Evolutionary conservation across 2,329 filamentous ascomycete species (phyloP).

Genomic region (Geosmithia putterillii): DNA sequence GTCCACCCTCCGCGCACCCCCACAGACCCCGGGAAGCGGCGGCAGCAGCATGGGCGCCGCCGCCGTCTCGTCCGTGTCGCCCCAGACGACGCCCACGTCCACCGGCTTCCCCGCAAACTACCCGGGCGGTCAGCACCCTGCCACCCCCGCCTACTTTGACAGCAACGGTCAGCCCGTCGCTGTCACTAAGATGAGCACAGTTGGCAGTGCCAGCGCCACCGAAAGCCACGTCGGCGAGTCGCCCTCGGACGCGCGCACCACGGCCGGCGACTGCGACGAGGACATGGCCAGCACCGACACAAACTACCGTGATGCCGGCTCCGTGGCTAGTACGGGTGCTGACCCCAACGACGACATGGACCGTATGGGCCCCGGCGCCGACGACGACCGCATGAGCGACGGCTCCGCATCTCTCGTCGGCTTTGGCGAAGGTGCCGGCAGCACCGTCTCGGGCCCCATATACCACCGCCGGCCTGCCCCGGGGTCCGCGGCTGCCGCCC

Average conservation of each 20-base stretch:
- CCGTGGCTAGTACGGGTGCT: conserved; percentile 41
- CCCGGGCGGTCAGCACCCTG: conserved; percentile 20
- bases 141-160: conserved; percentile 69
- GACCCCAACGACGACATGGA: conserved; percentile 41
- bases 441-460: conserved; percentile 70
- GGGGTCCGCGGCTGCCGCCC: conserved; percentile 20
- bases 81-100: conserved; percentile 39
- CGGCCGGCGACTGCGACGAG: conserved; percentile 43
- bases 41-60: conserved; percentile 10
- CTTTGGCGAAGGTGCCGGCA: conserved; percentile 84
- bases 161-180: conserved; percentile 55
- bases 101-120: conserved; percentile 28
- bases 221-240: conserved; percentile 51
- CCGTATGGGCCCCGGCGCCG: conserved; percentile 30
- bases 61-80: conserved; percentile 26
- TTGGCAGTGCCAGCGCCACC: conserved; percentile 82
- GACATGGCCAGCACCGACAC: conserved; percentile 62
- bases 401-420: conserved; percentile 74
- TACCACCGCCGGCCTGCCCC: conserved; percentile 41
- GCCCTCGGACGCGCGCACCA: conserved; percentile 39
- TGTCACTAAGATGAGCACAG: conserved; percentile 72
- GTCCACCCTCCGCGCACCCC: conserved; percentile 54
- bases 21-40: conserved; percentile 17
- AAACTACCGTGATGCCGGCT: conserved; percentile 43
- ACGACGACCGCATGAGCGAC: conserved; percentile 77